Evolutionary conservation across 495 filamentous ascomycete species (phyloP).

Genomic region (Neurospora sp.): DNA sequence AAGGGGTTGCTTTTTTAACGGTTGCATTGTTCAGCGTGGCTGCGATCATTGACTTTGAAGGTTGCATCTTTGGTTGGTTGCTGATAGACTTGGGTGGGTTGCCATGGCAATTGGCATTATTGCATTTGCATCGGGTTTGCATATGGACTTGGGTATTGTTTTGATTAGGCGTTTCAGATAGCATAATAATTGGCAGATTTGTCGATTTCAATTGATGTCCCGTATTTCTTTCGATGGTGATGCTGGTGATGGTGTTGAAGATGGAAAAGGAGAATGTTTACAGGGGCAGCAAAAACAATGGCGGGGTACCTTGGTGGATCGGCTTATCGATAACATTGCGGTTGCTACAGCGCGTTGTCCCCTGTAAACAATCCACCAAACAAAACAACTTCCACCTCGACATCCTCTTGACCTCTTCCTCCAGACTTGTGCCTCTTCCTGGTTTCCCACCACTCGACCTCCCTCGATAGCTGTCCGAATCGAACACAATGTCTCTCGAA

Average conservation of each 20-base stretch:
- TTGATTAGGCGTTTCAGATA: neutral
- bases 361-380: neutral
- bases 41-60: neutral
- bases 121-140: neutral
- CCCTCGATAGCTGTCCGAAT: neutral
- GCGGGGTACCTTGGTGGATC: neutral
- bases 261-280: neutral
- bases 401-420: neutral
- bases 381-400: neutral
- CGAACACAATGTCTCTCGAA: neutral
- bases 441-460: neutral
- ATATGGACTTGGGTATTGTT: neutral
- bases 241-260: neutral
- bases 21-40: neutral
- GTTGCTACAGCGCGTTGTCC: neutral
- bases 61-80: neutral
- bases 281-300: neutral
- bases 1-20: neutral
- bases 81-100: neutral
- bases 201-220: neutral
- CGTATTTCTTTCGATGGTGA: neutral
- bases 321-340: too few species aligned
- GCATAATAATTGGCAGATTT: neutral
- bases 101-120: neutral
- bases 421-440: too few species aligned